Evolutionary conservation across 2,329 filamentous ascomycete genomes (phyloP).

Genomic region (Dactylellina leptospora): DNA sequence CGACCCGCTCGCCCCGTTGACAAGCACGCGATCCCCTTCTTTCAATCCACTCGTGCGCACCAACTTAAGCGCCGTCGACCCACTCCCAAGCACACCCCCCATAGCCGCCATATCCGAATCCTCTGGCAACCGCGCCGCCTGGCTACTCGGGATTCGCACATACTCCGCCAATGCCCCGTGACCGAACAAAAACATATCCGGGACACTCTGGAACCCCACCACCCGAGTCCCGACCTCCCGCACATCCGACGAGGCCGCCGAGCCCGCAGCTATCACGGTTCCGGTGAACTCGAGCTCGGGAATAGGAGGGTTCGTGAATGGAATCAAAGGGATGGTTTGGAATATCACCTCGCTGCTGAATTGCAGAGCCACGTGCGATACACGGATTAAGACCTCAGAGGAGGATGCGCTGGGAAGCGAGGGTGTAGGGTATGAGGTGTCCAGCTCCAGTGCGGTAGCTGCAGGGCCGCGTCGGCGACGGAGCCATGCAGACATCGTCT

Average conservation of each 20-base stretch:
- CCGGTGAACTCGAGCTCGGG: conserved; percentile 40
- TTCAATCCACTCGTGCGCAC: conserved; percentile 9
- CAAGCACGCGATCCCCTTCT: conserved; percentile 21
- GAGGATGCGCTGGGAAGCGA: not conserved
- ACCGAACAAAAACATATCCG: conserved; percentile 2
- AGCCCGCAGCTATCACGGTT: conserved; percentile 29
- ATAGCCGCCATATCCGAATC: conserved; percentile 1
- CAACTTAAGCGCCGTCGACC: conserved; percentile 28
- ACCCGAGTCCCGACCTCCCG: conserved; percentile 14
- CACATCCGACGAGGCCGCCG: conserved; percentile 18
- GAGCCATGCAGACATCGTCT: not conserved
- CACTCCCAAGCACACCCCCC: conserved; percentile 9
- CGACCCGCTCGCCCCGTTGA: conserved; percentile 35
- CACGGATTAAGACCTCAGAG: conserved; percentile 24
- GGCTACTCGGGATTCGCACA: conserved; percentile 7
- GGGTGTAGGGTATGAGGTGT: not conserved
- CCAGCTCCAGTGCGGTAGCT: not conserved
- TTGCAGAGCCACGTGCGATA: conserved; percentile 36
- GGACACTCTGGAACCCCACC: not conserved
- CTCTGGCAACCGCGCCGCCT: conserved; percentile 6
- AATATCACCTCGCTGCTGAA: conserved; percentile 24
- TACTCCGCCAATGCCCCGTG: conserved; percentile 9
- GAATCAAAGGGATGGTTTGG: conserved; percentile 8
- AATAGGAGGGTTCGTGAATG: conserved; percentile 8
- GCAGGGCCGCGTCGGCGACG: not conserved